A percentile compares a stretch with the other conserved stretches of the same genome.
phyloP scores from a whole-genome alignment of 306 rosid genomes.

The Dalbergia cochinchinensis region DNA sequence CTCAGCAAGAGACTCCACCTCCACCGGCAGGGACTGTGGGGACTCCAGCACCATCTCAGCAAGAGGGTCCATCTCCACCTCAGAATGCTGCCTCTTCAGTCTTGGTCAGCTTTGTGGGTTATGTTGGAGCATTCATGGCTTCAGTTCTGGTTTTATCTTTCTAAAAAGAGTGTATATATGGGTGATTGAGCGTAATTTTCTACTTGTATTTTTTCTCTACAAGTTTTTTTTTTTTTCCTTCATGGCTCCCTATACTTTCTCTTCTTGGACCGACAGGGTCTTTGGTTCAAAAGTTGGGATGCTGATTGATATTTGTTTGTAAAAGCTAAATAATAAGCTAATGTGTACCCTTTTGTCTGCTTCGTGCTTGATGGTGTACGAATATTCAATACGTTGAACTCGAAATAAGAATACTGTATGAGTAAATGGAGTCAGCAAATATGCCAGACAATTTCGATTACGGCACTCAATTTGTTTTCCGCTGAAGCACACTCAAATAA shows the following conservation, averaged over 20 bases:
- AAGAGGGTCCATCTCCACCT: slow-evolving; percentile 60
- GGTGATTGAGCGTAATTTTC: slow-evolving; percentile 32
- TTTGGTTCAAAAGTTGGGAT: slow-evolving; percentile 45
- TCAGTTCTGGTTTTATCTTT: slow-evolving; percentile 55
- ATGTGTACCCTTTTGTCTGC: slow-evolving; percentile 43
- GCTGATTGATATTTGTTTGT: slow-evolving; percentile 52
- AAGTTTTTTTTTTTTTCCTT: neutral
- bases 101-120: slow-evolving; percentile 57
- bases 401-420: neutral
- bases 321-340: slow-evolving; percentile 42
- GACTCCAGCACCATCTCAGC: slow-evolving; percentile 59
- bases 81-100: slow-evolving; percentile 65
- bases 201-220: neutral
- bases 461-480: neutral
- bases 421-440: neutral
- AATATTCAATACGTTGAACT: slow-evolving; percentile 42
- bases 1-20: slow-evolving; percentile 49
- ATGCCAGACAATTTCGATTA: neutral
- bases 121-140: slow-evolving; percentile 75
- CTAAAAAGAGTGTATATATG: slow-evolving; percentile 43
- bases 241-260: slow-evolving; percentile 32
- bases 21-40: slow-evolving; percentile 49
- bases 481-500: neutral
- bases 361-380: slow-evolving; percentile 37
- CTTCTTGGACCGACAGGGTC: slow-evolving; percentile 45